Conservation (phyloP, 1,284 basidiomycete genomes). For the Cryptococcus sp. region DNA sequence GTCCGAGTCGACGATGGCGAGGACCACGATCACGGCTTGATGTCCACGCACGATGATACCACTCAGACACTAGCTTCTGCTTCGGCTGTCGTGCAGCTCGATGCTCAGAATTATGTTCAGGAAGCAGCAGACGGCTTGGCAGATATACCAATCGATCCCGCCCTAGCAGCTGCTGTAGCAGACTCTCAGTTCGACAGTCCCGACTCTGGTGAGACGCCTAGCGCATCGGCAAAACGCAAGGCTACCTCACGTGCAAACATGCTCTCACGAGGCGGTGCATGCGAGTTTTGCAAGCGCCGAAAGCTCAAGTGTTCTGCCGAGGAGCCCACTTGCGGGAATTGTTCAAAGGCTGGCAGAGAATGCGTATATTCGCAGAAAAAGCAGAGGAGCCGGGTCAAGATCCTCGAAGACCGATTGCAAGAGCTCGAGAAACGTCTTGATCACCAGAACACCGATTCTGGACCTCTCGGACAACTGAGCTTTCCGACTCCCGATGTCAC, state of each 20-base stretch:
- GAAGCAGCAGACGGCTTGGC: neutral
- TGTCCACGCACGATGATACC: neutral
- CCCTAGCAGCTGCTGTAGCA: neutral
- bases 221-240: slow-evolving; percentile 32
- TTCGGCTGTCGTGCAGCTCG: neutral
- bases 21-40: neutral
- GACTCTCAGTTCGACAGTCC: neutral
- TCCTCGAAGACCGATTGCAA: slow-evolving; percentile 48
- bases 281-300: slow-evolving; percentile 54
- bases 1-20: neutral
- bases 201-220: neutral
- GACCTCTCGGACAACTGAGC: neutral
- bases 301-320: slow-evolving; percentile 53
- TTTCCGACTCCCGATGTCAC: neutral
- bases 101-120: neutral
- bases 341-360: slow-evolving; percentile 37
- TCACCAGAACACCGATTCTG: neutral
- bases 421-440: slow-evolving; percentile 44
- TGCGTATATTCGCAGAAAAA: slow-evolving; percentile 53
- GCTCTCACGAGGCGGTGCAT: slow-evolving; percentile 50
- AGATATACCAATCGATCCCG: neutral
- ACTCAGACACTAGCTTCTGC: neutral
- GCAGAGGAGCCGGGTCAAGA: slow-evolving; percentile 44
- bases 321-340: slow-evolving; percentile 44
- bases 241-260: slow-evolving; percentile 46